A percentile compares a stretch with the other conserved stretches of the same genome.
Conservation (phyloP, 2,329 filamentous ascomycete genomes). For the Juglanconis juglandina region DNA sequence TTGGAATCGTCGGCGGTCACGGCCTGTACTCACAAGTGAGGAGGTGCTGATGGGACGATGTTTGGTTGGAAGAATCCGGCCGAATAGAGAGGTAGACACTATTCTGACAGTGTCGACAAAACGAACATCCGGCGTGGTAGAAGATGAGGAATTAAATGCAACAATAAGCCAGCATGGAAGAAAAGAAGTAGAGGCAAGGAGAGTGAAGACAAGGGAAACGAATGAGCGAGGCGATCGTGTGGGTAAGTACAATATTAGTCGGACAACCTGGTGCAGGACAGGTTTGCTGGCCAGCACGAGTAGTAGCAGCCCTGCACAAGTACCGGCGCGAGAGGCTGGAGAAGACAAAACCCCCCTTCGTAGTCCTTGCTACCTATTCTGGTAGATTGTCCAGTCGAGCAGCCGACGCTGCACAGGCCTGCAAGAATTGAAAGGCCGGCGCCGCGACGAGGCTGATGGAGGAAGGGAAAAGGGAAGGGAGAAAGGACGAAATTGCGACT, state of each 20-base stretch:
- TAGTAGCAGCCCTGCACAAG: background rate
- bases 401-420: background rate
- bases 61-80: background rate
- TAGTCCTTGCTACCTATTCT: background rate
- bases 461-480: background rate
- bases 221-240: background rate
- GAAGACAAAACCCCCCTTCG: background rate
- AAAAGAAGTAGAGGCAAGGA: background rate
- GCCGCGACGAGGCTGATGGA: background rate
- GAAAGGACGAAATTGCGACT: background rate
- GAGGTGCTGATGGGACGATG: background rate
- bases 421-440: conserved; percentile 5
- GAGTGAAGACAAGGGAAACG: background rate
- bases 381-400: background rate
- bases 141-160: no score
- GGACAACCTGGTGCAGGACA: background rate
- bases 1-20: background rate
- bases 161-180: no score
- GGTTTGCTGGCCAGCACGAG: background rate
- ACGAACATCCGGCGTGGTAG: no score
- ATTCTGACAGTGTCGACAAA: background rate
- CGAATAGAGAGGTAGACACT: background rate
- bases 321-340: background rate
- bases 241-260: background rate
- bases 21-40: background rate